Percentiles rank a stretch among this genome's conserved stretches.
phyloP scores from a whole-genome alignment of 1,284 basidiomycete genomes.

The Microbotryum silenes-acaulis region DNA sequence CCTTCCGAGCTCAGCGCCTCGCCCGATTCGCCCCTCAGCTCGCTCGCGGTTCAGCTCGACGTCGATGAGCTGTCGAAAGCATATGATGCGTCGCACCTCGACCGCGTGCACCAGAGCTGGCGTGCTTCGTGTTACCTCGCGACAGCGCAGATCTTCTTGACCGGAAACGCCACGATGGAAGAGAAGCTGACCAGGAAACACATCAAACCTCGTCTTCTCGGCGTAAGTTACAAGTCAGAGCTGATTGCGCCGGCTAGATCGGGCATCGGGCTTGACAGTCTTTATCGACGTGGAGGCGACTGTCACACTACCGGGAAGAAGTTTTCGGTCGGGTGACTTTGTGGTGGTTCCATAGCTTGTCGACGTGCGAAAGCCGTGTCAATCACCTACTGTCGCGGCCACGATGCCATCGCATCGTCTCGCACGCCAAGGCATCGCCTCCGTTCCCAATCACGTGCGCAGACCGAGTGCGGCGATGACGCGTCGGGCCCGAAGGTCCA shows the following conservation, averaged over 20 bases:
- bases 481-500: too few relatives aligned
- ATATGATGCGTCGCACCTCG: slow-evolving; percentile 35
- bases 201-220: slow-evolving; percentile 29
- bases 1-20: slow-evolving; percentile 9
- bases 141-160: slow-evolving; percentile 55
- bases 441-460: slow-evolving; percentile 46
- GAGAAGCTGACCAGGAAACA: slow-evolving; percentile 33
- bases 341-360: too few relatives aligned
- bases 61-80: slow-evolving; percentile 16
- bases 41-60: slow-evolving; percentile 43
- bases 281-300: too few relatives aligned
- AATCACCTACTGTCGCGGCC: too few relatives aligned
- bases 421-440: slow-evolving; percentile 35
- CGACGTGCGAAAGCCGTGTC: too few relatives aligned
- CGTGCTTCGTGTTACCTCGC: slow-evolving; percentile 38
- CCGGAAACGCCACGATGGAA: slow-evolving; percentile 54
- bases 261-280: too few relatives aligned
- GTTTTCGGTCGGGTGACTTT: too few relatives aligned
- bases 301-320: too few relatives aligned
- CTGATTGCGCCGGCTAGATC: too few relatives aligned
- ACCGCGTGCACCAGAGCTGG: slow-evolving; percentile 43
- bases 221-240: not conserved
- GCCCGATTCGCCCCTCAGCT: slow-evolving; percentile 23
- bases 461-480: too few relatives aligned
- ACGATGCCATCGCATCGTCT: not conserved